Conservation (phyloP, 2,329 filamentous ascomycete species). For the Penicillium sp. region DNA sequence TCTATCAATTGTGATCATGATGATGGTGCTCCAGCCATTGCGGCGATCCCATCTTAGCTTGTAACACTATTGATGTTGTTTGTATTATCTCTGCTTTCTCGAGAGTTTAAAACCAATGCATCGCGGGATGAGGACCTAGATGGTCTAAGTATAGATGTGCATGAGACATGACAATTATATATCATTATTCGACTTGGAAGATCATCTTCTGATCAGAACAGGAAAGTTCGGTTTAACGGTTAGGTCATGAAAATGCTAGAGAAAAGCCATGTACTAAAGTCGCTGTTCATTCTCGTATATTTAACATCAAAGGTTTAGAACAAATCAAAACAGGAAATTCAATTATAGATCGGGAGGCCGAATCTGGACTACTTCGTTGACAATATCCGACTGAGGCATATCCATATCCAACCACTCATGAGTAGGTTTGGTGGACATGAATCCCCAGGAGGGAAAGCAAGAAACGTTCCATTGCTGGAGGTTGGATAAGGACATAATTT, state of each 20-base stretch:
- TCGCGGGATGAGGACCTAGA: conserved; percentile 3
- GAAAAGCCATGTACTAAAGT: neutral
- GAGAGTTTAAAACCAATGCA: neutral
- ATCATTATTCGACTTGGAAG: neutral
- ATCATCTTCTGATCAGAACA: neutral
- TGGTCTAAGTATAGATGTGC: neutral
- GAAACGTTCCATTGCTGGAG: conserved; percentile 2
- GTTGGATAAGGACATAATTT: conserved; percentile 2
- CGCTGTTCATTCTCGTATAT: neutral
- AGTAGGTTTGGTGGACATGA: conserved; percentile 4
- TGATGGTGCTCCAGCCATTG: neutral
- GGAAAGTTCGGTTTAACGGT: neutral
- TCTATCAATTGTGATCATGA: neutral
- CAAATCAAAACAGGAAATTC: neutral
- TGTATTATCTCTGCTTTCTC: neutral
- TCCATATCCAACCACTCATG: conserved; percentile 5
- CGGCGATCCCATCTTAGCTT: neutral
- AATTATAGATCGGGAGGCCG: neutral
- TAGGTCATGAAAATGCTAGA: neutral
- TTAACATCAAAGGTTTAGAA: neutral
- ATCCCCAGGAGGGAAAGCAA: neutral
- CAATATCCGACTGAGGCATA: neutral
- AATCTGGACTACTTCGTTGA: conserved; percentile 7
- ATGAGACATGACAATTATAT: neutral
- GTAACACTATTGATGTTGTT: neutral